Evolutionary conservation across 2,329 filamentous ascomycete species (phyloP).

Genomic region (Monosporascus sp.): DNA sequence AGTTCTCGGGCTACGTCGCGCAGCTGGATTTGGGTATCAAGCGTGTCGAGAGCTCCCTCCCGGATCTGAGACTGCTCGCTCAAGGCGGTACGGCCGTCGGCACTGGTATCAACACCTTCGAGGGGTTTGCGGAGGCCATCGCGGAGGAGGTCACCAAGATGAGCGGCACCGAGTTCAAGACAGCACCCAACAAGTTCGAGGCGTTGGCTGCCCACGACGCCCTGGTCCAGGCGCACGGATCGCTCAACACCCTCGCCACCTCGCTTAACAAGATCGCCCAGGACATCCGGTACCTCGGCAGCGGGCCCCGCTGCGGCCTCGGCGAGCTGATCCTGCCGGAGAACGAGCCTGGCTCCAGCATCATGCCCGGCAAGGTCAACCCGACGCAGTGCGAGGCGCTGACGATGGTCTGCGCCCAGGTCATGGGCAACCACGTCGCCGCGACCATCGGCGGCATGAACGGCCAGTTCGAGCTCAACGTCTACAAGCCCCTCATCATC

Average conservation of each 20-base stretch:
- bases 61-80: constrained; percentile 79
- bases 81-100: constrained; percentile 97
- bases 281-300: constrained; percentile 95
- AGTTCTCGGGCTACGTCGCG: constrained; percentile 95
- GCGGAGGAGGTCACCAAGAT: constrained; percentile 87
- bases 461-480: constrained; percentile 97
- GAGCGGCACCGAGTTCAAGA: constrained; percentile 90
- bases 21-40: constrained; percentile 89
- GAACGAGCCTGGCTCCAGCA: constrained; percentile 95
- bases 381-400: constrained; percentile 96
- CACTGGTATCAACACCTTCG: constrained; percentile 95
- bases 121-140: constrained; percentile 90
- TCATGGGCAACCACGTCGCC: constrained; percentile 95
- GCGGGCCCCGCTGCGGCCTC: constrained; percentile 89
- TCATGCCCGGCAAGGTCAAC: constrained; percentile 99
- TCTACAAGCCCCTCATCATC: constrained; percentile 97
- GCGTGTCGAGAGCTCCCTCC: constrained; percentile 77
- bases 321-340: constrained; percentile 91
- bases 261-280: constrained; percentile 98
- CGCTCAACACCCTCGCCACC: constrained; percentile 84
- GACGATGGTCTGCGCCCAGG: constrained; percentile 96
- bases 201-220: constrained; percentile 93
- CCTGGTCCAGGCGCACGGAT: constrained; percentile 88
- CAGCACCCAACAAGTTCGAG: constrained; percentile 98
- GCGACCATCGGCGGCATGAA: constrained; percentile 93